phyloP scores from a whole-genome alignment of 2,329 filamentous ascomycete species.

The Blumeriella jaapii region DNA sequence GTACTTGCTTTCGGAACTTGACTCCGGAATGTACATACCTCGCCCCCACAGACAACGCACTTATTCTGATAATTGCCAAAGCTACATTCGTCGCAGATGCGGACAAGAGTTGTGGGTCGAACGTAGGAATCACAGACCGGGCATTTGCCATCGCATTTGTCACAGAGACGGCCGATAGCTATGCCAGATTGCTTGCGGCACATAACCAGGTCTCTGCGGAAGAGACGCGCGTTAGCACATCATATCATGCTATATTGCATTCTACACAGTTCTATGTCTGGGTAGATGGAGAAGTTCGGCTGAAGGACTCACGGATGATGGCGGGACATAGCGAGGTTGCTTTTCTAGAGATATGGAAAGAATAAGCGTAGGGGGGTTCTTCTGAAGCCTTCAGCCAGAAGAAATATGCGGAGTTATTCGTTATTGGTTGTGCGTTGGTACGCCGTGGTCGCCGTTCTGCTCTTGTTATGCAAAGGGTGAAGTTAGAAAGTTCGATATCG shows the following conservation, averaged over 20 bases:
- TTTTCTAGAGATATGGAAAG: neutral
- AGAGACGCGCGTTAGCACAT: conserved; percentile 10
- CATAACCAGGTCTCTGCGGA: conserved; percentile 82
- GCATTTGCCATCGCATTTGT: conserved; percentile 99
- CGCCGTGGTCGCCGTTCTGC: no score
- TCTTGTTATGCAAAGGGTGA: no score
- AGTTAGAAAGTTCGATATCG: no score
- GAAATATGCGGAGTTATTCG: no score
- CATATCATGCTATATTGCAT: no score
- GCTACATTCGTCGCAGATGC: conserved; percentile 98
- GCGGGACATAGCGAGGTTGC: conserved; percentile 23
- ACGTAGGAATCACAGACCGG: conserved; percentile 99
- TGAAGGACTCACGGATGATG: conserved; percentile 55
- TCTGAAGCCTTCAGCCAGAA: no score
- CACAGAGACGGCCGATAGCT: conserved; percentile 94
- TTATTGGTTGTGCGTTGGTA: no score
- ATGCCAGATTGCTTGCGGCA: conserved; percentile 98
- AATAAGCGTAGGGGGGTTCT: no score
- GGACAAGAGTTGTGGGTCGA: conserved; percentile 88
- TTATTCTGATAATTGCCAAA: conserved; percentile 99
- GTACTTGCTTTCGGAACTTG: neutral
- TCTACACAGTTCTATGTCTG: no score
- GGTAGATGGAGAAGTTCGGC: no score
- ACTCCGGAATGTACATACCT: conserved; percentile 30
- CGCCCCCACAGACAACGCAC: conserved; percentile 95